A percentile compares a stretch with the other conserved stretches of the same genome.
phyloP scores from a whole-genome alignment of 371 early-diverging fungal genomes.

The Lichtheimia ornata region DNA sequence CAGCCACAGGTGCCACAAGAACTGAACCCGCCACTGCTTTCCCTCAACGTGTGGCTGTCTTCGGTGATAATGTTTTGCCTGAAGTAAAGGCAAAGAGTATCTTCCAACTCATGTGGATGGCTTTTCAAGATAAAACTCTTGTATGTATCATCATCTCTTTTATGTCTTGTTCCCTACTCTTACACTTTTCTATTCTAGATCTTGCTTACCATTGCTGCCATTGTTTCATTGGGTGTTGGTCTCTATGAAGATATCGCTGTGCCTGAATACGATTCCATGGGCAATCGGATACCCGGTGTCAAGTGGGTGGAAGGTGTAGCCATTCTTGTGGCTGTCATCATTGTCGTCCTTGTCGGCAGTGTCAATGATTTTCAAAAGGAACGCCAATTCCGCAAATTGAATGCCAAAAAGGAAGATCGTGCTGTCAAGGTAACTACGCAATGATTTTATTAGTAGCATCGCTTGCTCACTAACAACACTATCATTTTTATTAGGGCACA shows the following conservation, averaged over 20 bases:
- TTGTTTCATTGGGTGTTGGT: conserved; percentile 85
- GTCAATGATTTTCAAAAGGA: conserved; percentile 90
- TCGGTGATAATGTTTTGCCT: conserved; percentile 73
- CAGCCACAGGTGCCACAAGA: conserved; percentile 8
- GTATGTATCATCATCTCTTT: conserved; percentile 46
- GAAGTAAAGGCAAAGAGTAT: conserved; percentile 67
- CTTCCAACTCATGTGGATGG: conserved; percentile 77
- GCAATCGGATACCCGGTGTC: conserved; percentile 50
- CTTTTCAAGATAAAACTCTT: conserved; percentile 84
- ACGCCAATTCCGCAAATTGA: conserved; percentile 79
- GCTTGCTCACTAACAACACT: background rate
- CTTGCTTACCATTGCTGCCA: conserved; percentile 79
- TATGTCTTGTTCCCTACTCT: background rate
- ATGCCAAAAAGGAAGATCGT: conserved; percentile 84
- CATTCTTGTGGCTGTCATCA: conserved; percentile 78
- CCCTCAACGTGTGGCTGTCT: conserved; percentile 41
- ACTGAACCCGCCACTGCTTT: conserved; percentile 19
- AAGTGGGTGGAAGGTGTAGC: conserved; percentile 83
- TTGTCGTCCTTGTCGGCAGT: conserved; percentile 80
- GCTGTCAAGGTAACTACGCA: conserved; percentile 57
- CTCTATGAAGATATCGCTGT: conserved; percentile 79
- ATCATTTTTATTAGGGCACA: conserved; percentile 70
- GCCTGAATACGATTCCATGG: conserved; percentile 38
- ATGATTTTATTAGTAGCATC: conserved; percentile 8
- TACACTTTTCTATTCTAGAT: conserved; percentile 42